phyloP scores from a whole-genome alignment of 805 yeast species.

The Ogataea ganodermae region DNA sequence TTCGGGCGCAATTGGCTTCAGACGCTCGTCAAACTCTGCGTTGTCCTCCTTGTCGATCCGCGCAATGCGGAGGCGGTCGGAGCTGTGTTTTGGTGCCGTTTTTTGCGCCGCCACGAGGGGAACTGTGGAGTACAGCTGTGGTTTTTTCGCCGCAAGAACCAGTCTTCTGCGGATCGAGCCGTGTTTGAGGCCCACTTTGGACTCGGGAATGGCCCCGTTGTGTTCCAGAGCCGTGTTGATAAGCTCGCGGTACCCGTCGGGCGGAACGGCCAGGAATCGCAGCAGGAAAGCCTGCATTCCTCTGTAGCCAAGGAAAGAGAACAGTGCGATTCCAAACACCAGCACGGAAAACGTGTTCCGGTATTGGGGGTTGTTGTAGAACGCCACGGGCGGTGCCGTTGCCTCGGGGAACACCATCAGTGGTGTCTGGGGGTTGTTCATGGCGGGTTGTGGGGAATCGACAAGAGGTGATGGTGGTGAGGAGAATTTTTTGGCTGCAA shows the following conservation, averaged over 20 bases:
- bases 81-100: slow-evolving; percentile 15
- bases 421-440: slow-evolving; percentile 15
- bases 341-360: slow-evolving; percentile 13
- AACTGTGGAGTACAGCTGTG: slow-evolving; percentile 37
- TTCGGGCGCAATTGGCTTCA: slow-evolving; percentile 33
- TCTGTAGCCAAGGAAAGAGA: slow-evolving; percentile 19
- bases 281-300: slow-evolving; percentile 22
- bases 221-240: slow-evolving; percentile 24
- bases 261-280: slow-evolving; percentile 33
- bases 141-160: slow-evolving; percentile 33
- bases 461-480: not conserved
- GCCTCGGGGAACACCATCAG: slow-evolving; percentile 19
- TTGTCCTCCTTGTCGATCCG: slow-evolving; percentile 27
- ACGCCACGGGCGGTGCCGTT: slow-evolving; percentile 8
- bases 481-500: not conserved
- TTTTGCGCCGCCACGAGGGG: slow-evolving; percentile 22
- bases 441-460: not conserved
- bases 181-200: slow-evolving; percentile 29
- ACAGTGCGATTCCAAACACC: slow-evolving; percentile 6
- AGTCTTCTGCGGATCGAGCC: slow-evolving; percentile 35
- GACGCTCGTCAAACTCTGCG: slow-evolving; percentile 20
- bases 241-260: slow-evolving; percentile 29
- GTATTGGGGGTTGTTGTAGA: slow-evolving; percentile 13
- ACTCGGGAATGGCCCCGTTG: slow-evolving; percentile 22
- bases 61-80: slow-evolving; percentile 28